Conservation (phyloP, 2,329 filamentous ascomycete genomes). For the Capronia epimyces region DNA sequence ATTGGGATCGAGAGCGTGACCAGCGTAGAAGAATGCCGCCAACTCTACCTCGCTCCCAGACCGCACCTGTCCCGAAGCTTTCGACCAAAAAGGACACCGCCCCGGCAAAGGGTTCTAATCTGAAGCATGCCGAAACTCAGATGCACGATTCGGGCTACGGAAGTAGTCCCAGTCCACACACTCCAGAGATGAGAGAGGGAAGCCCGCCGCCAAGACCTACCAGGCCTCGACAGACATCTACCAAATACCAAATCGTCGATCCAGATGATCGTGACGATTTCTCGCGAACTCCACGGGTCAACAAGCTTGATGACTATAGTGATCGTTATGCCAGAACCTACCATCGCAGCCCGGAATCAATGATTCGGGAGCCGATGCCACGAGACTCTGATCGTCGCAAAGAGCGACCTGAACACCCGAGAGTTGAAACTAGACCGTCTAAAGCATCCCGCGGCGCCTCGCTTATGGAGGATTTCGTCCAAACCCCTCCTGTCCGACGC, state of each 20-base stretch:
- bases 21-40: conserved; percentile 31
- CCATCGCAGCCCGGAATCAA: conserved; percentile 21
- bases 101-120: conserved; percentile 35
- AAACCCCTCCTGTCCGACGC: conserved; percentile 11
- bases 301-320: conserved; percentile 15
- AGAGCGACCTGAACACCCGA: conserved; percentile 19
- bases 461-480: conserved; percentile 16
- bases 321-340: conserved; percentile 10
- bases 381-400: conserved; percentile 21
- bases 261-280: conserved; percentile 21
- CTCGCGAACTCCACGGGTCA: conserved; percentile 11
- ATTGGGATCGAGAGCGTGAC: not conserved
- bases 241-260: conserved; percentile 25
- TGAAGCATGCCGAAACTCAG: conserved; percentile 35
- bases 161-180: conserved; percentile 39
- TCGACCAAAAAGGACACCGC: conserved; percentile 28
- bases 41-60: conserved; percentile 31
- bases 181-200: conserved; percentile 38
- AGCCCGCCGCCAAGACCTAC: conserved; percentile 25
- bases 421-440: conserved; percentile 16
- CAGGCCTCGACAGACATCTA: conserved; percentile 17
- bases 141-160: conserved; percentile 40
- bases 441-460: conserved; percentile 19
- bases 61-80: conserved; percentile 31
- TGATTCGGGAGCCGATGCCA: conserved; percentile 7